Conservation (phyloP, 2,329 filamentous ascomycete species). For the Aspergillus novofumigatus region DNA sequence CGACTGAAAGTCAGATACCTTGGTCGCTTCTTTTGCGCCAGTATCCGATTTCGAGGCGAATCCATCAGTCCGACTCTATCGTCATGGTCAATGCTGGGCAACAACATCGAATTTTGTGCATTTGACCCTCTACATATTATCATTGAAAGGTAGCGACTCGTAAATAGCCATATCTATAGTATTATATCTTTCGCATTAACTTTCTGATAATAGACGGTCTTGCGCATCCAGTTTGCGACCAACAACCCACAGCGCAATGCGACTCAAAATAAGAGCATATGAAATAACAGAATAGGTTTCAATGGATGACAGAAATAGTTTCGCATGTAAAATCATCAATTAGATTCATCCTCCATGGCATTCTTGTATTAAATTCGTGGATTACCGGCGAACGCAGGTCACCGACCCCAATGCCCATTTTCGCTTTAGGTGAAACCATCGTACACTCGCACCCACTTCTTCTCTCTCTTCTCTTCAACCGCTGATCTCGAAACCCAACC, state of each 20-base stretch:
- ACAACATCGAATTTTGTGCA: neutral
- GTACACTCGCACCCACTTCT: constrained; percentile 17
- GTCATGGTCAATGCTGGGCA: neutral
- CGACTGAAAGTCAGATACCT: neutral
- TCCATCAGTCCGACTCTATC: neutral
- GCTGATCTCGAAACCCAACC: constrained; percentile 11
- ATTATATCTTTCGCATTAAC: neutral
- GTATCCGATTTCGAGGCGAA: neutral
- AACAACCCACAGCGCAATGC: constrained; percentile 2
- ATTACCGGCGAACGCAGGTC: constrained; percentile 7
- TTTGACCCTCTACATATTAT: neutral
- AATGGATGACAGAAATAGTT: neutral
- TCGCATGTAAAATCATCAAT: neutral
- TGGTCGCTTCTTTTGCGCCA: neutral
- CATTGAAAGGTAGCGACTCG: neutral
- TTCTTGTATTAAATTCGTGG: neutral
- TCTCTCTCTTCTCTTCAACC: constrained; percentile 10
- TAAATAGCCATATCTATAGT: neutral
- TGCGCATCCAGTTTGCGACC: constrained; percentile 5
- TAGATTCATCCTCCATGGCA: neutral
- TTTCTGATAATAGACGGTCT: neutral
- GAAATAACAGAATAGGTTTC: neutral
- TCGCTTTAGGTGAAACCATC: constrained; percentile 42
- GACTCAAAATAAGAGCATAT: neutral
- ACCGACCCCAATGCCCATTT: constrained; percentile 18